phyloP scores from a whole-genome alignment of 441 rosid species.

The Erodium trifolium region DNA sequence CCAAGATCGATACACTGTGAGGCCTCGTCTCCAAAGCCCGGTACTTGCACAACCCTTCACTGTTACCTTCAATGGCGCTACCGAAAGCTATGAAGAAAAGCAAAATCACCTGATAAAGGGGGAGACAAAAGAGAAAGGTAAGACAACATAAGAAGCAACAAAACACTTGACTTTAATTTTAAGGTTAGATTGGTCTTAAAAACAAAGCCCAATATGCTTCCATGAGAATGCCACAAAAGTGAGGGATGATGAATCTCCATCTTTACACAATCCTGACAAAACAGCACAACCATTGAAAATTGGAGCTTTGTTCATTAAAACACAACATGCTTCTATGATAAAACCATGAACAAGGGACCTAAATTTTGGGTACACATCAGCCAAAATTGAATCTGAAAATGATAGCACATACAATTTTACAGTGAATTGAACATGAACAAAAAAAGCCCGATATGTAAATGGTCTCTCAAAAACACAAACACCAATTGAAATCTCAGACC shows the following conservation, averaged over 20 bases:
- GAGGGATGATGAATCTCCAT: not conserved
- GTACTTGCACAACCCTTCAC: slow-evolving; percentile 44
- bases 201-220: not conserved
- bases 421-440: too few relatives aligned
- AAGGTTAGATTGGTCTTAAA: not conserved
- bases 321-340: too few relatives aligned
- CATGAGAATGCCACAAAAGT: too few relatives aligned
- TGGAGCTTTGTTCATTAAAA: not conserved
- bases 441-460: too few relatives aligned
- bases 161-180: not conserved
- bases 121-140: slow-evolving; percentile 15
- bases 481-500: not conserved
- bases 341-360: too few relatives aligned
- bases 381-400: too few relatives aligned
- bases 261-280: not conserved
- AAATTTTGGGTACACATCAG: too few relatives aligned
- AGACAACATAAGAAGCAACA: slow-evolving; percentile 1
- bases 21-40: slow-evolving; percentile 62
- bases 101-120: slow-evolving; percentile 60
- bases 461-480: not conserved
- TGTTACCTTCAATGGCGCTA: slow-evolving; percentile 30
- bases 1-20: slow-evolving; percentile 80
- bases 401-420: too few relatives aligned
- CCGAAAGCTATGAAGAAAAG: slow-evolving; percentile 83
- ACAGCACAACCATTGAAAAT: not conserved